These are phyloP conservation scores for Thalassiosira oceanica DNA, from an alignment of 352 stramenopile species.

Conservation along the genomic window DNA sequence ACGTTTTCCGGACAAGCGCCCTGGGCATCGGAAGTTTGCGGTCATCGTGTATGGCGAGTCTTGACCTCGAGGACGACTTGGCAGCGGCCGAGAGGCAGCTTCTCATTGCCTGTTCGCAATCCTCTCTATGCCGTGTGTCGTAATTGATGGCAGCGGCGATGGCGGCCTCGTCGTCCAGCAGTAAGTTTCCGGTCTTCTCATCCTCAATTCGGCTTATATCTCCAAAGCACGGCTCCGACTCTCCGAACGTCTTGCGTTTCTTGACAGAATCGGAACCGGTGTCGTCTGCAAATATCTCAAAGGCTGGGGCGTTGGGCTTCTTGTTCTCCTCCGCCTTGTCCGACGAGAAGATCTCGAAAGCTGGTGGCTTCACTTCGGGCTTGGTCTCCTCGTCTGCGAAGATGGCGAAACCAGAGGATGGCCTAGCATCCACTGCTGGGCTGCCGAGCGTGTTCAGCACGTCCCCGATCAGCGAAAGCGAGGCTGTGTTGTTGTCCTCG, in stretches of 20 bases:
- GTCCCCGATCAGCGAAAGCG: conserved; percentile 41
- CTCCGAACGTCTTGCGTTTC: conserved; percentile 7
- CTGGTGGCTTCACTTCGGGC: too few species aligned
- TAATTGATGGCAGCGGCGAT: conserved; percentile 23
- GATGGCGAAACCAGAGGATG: conserved; percentile 16
- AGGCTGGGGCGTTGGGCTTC: conserved; percentile 5
- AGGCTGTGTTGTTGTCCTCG: too few species aligned
- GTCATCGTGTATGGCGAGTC: conserved; percentile 36
- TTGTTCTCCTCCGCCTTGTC: neutral
- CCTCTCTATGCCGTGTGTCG: conserved; percentile 17
- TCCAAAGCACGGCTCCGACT: conserved; percentile 30
- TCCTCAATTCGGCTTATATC: conserved; percentile 40
- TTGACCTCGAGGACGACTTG: conserved; percentile 13
- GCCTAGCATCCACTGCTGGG: conserved; percentile 3
- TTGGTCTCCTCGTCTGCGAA: conserved; percentile 6
- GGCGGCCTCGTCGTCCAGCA: conserved; percentile 18
- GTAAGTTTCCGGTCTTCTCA: conserved; percentile 13
- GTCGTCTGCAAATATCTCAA: conserved; percentile 42
- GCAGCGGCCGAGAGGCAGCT: conserved; percentile 23
- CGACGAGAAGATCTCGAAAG: too few species aligned
- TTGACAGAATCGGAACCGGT: conserved; percentile 7
- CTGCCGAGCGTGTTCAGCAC: conserved; percentile 31
- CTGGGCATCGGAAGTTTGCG: conserved; percentile 27
- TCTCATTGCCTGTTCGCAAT: conserved; percentile 31
- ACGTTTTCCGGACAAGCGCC: conserved; percentile 37